Conservation (phyloP, 306 rosid species). For the Chamaecrista fasciculata region DNA sequence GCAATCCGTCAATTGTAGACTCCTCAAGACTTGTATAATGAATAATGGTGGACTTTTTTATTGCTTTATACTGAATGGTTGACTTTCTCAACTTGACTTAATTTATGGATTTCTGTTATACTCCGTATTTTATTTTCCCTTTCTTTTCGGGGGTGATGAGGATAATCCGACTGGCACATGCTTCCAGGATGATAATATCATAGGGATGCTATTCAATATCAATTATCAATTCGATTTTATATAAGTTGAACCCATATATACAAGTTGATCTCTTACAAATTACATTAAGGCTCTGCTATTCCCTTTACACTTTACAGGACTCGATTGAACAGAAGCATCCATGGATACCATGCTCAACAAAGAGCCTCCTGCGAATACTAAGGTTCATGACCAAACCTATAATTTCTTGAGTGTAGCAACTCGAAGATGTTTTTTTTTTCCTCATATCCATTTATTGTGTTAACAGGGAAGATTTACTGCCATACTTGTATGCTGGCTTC, state of each 20-base stretch:
- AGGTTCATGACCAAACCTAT: conserved; percentile 44
- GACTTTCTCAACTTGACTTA: neutral
- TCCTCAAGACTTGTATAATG: neutral
- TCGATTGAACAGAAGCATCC: conserved; percentile 31
- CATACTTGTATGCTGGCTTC: conserved; percentile 69
- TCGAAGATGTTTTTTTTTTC: neutral
- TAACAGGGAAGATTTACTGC: conserved; percentile 69
- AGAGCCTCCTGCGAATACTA: conserved; percentile 40
- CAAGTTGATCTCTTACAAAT: neutral
- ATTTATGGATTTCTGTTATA: neutral
- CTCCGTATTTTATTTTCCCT: neutral
- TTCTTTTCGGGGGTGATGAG: neutral
- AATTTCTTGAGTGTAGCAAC: neutral
- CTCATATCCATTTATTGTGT: neutral
- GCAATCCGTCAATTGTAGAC: too few species aligned
- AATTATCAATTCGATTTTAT: neutral
- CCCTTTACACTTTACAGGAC: conserved; percentile 28
- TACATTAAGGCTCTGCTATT: neutral
- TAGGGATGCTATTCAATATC: too few species aligned
- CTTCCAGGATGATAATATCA: neutral
- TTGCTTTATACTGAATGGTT: neutral
- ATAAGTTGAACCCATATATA: neutral
- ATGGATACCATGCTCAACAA: conserved; percentile 35
- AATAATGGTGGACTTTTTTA: neutral
- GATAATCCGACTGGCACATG: conserved; percentile 1